Evolutionary conservation across 1,284 basidiomycete genomes (phyloP).

Genomic region (Rhodotorula sp.): DNA sequence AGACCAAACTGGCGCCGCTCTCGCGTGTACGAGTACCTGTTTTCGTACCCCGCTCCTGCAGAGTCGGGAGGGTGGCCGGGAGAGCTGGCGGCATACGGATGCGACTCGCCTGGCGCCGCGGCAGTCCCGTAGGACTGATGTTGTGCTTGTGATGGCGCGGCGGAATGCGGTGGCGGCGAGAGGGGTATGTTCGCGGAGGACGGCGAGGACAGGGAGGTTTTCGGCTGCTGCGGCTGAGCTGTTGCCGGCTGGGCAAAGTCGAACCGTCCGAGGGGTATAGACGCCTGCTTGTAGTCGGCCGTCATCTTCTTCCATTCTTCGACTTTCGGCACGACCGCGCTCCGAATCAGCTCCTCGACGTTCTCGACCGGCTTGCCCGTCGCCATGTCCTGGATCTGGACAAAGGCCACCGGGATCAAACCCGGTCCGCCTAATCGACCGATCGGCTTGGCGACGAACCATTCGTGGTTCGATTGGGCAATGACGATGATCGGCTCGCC

Average conservation of each 20-base stretch:
- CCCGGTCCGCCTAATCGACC: constrained; percentile 91
- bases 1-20: constrained; percentile 58
- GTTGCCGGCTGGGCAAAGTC: constrained; percentile 56
- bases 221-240: constrained; percentile 7
- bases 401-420: constrained; percentile 93
- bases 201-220: constrained; percentile 6
- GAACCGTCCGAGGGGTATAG: constrained; percentile 88
- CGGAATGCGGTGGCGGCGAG: not conserved
- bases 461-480: constrained; percentile 74
- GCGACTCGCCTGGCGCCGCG: not conserved
- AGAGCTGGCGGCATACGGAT: not conserved
- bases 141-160: not conserved
- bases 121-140: not conserved
- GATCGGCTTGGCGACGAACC: constrained; percentile 80
- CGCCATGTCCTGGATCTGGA: constrained; percentile 88
- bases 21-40: constrained; percentile 39
- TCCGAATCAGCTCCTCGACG: constrained; percentile 74
- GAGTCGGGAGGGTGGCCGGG: not conserved
- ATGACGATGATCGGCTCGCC: constrained; percentile 82
- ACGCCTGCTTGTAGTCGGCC: constrained; percentile 91
- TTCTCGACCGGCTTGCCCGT: constrained; percentile 72
- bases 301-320: constrained; percentile 98
- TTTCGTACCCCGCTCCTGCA: constrained; percentile 10
- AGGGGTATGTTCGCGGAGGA: constrained; percentile 52
- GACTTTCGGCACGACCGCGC: constrained; percentile 77